phyloP scores from a whole-genome alignment of 2,329 filamentous ascomycete species.

The Fusarium anguioides region DNA sequence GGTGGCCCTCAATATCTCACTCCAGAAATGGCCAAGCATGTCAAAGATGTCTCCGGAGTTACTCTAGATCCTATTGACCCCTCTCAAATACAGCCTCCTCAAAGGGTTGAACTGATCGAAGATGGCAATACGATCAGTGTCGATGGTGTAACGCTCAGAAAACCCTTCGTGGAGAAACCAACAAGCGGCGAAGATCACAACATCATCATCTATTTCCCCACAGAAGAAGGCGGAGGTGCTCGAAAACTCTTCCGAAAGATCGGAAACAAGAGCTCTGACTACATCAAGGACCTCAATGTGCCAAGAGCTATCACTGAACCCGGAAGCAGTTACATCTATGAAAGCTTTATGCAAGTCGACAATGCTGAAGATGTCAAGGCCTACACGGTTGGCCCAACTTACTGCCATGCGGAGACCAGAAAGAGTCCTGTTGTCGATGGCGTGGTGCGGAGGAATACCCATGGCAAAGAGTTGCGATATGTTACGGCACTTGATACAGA shows the following conservation, averaged over 20 bases:
- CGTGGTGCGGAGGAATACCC: constrained; percentile 92
- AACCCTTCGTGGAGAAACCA: constrained; percentile 98
- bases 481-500: constrained; percentile 85
- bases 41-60: constrained; percentile 84
- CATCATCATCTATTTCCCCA: constrained; percentile 96
- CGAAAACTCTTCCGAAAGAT: constrained; percentile 95
- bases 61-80: constrained; percentile 76
- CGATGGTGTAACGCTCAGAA: constrained; percentile 82
- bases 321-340: constrained; percentile 90
- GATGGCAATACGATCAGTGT: constrained; percentile 89
- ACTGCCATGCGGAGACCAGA: constrained; percentile 95
- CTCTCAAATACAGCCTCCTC: constrained; percentile 70
- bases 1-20: constrained; percentile 86
- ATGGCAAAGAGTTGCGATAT: constrained; percentile 96
- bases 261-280: constrained; percentile 99
- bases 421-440: constrained; percentile 98
- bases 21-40: constrained; percentile 80
- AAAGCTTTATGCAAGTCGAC: constrained; percentile 95
- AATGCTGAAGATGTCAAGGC: constrained; percentile 99
- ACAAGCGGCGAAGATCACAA: constrained; percentile 99
- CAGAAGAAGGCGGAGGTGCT: constrained; percentile 86
- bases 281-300: constrained; percentile 78
- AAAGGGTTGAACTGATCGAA: constrained; percentile 85
- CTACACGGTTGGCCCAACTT: constrained; percentile 92
- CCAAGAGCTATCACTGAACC: constrained; percentile 86